Evolutionary conservation across 2,329 filamentous ascomycete species (phyloP).

Genomic region (Acrocalymma vagum): DNA sequence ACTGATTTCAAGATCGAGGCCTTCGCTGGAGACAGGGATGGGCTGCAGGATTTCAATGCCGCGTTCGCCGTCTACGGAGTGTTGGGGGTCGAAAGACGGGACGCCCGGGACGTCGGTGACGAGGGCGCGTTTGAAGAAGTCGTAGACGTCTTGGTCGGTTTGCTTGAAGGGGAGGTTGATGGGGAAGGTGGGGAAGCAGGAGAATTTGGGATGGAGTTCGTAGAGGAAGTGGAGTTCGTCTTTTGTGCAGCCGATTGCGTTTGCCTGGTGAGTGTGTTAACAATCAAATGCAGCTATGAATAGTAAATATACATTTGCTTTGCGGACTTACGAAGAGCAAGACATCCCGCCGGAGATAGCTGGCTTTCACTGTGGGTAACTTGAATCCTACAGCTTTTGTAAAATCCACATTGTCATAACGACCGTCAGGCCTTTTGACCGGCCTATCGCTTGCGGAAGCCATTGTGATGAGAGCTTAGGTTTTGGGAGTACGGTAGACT

Average conservation of each 20-base stretch:
- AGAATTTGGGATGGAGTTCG: constrained; percentile 55
- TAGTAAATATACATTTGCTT: too few species aligned
- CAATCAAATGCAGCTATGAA: background rate
- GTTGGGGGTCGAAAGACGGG: constrained; percentile 52
- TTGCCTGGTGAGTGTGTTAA: constrained; percentile 35
- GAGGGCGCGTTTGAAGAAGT: constrained; percentile 50
- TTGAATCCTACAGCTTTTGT: constrained; percentile 49
- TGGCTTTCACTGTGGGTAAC: constrained; percentile 50
- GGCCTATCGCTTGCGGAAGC: constrained; percentile 30
- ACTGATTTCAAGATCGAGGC: constrained; percentile 51
- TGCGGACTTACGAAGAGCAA: constrained; percentile 51
- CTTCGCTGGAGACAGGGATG: constrained; percentile 48
- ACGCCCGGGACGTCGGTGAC: constrained; percentile 47
- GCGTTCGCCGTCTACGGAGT: constrained; percentile 54
- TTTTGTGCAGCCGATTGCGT: constrained; percentile 49
- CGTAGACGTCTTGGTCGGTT: constrained; percentile 55
- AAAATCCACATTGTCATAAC: constrained; percentile 55
- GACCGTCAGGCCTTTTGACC: constrained; percentile 48
- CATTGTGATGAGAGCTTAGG: constrained; percentile 9
- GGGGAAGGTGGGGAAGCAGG: constrained; percentile 58
- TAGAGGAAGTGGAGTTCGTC: constrained; percentile 56
- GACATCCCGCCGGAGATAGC: constrained; percentile 55
- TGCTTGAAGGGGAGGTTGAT: constrained; percentile 57
- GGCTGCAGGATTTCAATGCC: constrained; percentile 49
- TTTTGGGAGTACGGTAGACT: too few species aligned